Evolutionary conservation across 164 flowering plant genomes (phyloP), one percentile per base, ranked within the genome.

Genomic region (Cinnamomum micranthum): DNA sequence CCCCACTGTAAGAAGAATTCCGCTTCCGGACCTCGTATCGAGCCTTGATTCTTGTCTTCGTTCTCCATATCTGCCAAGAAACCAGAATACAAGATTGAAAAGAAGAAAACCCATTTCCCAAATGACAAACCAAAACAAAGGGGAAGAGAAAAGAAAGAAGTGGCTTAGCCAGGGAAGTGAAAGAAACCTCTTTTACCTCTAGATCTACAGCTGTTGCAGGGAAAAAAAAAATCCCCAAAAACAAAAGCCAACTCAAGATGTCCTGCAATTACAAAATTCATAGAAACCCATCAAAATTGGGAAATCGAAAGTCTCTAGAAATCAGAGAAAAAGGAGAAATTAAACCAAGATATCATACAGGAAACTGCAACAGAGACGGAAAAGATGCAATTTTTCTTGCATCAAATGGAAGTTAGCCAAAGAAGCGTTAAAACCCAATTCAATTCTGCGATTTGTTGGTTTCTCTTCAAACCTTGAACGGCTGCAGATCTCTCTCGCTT

Each of bases 1-100:
- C 92, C 92, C 92, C 92, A 88, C 67, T 86, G 88, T 59, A 87
- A 68, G 59, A 85, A 68, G 74, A 88, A 87, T 62, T 88, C 90
- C 25, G 82, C 70, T 71, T 82, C 87, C 1, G 80, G 35, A 72
- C 68, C 75, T 77, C 77, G 71, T 5, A 55, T 55, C 60, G 60
- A 55, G 12, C 6, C n/a, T 60, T 81, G 80, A 50, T 65, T 51
- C 65, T 71, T 77, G 64, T 76, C 75, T 73, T 59, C 80, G 55
- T 79, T 81, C 77, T 75, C 84, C 84, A 80, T 82, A 31, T 69
- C 62, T 59, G 64, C 50, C 31, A 60, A 31, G 19, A 33, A 60
- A 64, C 60, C 60, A 33, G 27, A 71, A 71, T n/a, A 60, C 41
- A 33, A 25, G 25, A 4, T 41, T 28, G 27, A 27, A 24, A 20